A percentile compares a stretch with the other conserved stretches of the same genome.
Conservation (phyloP, 768 basidiomycete genomes). For the Mrakia gelida region DNA sequence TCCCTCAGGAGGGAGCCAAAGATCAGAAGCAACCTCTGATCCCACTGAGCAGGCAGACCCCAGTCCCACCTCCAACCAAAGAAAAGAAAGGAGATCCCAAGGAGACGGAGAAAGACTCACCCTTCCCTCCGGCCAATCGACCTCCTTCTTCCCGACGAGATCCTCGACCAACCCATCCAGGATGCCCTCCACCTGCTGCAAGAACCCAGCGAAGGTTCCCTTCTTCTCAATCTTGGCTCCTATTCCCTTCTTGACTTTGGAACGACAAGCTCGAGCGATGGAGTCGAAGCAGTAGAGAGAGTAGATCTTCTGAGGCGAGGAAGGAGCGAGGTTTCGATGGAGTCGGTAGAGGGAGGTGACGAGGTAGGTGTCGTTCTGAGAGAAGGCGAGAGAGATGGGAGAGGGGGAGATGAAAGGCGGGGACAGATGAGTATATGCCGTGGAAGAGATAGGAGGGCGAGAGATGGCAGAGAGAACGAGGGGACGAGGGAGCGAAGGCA, state of each 20-base stretch:
- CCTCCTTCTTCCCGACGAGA: conserved; percentile 55
- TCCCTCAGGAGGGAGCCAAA: no score
- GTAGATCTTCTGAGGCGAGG: conserved; percentile 60
- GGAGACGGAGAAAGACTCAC: conserved; percentile 55
- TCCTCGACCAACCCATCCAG: conserved; percentile 85
- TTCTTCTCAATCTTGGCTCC: conserved; percentile 6
- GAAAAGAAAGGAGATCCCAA: neutral
- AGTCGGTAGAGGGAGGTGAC: conserved; percentile 84
- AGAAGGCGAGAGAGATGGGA: neutral
- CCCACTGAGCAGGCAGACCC: no score
- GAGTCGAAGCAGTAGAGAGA: conserved; percentile 94
- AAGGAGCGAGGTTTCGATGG: conserved; percentile 68
- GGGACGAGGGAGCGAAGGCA: neutral
- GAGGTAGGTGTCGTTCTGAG: conserved; percentile 75
- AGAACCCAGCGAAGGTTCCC: conserved; percentile 62
- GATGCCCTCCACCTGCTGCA: conserved; percentile 83
- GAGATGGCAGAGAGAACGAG: neutral
- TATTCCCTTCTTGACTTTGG: conserved; percentile 58
- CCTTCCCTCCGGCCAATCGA: conserved; percentile 64
- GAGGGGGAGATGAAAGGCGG: neutral
- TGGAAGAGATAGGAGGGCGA: neutral
- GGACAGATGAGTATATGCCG: neutral
- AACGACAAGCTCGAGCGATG: conserved; percentile 74
- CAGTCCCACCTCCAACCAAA: no score
- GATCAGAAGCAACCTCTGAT: no score